Percentiles rank a stretch among this genome's conserved stretches.
Evolutionary conservation across 2,329 filamentous ascomycete genomes (phyloP).

Genomic region (Aspergillus fructus): DNA sequence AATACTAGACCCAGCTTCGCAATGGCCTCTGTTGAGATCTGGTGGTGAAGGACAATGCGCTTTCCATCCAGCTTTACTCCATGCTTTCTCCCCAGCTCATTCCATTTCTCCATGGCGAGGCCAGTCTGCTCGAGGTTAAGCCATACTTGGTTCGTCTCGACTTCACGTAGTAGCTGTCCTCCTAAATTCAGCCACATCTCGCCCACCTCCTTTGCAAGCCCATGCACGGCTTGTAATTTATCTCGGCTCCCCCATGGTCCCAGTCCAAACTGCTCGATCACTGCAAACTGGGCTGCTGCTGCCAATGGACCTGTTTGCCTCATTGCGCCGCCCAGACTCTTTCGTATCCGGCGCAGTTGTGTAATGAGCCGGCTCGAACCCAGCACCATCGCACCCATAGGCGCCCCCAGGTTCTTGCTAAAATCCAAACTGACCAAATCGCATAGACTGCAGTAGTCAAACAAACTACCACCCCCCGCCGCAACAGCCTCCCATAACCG

Average conservation of each 20-base stretch:
- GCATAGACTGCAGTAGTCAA: conserved; percentile 64
- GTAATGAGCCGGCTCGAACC: conserved; percentile 54
- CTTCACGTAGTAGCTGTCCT: conserved; percentile 52
- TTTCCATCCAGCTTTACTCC: neutral
- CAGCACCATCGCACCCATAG: conserved; percentile 69
- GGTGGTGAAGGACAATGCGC: neutral
- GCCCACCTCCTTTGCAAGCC: conserved; percentile 57
- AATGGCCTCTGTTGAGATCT: neutral
- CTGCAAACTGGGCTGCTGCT: conserved; percentile 66
- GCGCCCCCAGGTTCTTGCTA: conserved; percentile 73
- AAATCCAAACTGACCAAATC: conserved; percentile 72
- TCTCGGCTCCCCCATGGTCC: conserved; percentile 43
- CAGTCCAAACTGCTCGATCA: conserved; percentile 67
- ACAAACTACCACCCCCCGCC: conserved; percentile 61
- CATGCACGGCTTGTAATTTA: conserved; percentile 56
- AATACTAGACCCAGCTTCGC: neutral
- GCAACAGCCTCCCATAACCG: conserved; percentile 74
- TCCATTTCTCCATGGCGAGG: neutral
- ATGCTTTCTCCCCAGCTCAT: conserved; percentile 1
- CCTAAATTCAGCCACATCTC: conserved; percentile 63
- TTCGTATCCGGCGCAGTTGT: conserved; percentile 66
- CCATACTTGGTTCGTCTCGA: conserved; percentile 4
- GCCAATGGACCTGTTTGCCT: conserved; percentile 70
- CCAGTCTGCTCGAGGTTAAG: neutral
- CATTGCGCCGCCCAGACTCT: conserved; percentile 73